Percentiles rank a stretch among this genome's conserved stretches.
phyloP scores from a whole-genome alignment of 805 yeast species.

The Lipomyces yamadae region DNA sequence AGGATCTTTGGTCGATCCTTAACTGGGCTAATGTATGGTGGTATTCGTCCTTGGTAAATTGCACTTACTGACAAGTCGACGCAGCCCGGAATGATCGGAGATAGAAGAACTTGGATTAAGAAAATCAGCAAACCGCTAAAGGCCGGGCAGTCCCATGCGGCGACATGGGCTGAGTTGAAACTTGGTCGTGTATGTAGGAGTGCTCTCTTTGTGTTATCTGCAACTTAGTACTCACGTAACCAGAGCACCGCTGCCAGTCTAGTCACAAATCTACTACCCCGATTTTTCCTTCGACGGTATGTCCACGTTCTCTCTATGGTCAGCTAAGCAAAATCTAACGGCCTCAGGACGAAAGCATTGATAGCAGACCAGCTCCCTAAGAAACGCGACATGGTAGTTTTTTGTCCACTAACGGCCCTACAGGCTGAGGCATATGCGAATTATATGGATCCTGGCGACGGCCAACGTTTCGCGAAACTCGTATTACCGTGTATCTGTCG shows the following conservation, averaged over 20 bases:
- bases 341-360: conserved; percentile 26
- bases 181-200: conserved; percentile 15
- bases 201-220: background rate
- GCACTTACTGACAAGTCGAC: background rate
- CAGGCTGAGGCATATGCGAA: conserved; percentile 32
- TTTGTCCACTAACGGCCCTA: conserved; percentile 24
- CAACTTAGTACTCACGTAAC: conserved; percentile 2
- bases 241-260: conserved; percentile 8
- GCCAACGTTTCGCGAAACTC: background rate
- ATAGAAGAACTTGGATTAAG: conserved; percentile 15
- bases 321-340: background rate
- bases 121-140: conserved; percentile 23
- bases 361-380: conserved; percentile 35
- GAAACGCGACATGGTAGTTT: conserved; percentile 31
- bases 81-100: conserved; percentile 26
- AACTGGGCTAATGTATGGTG: conserved; percentile 27
- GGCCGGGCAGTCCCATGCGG: conserved; percentile 31
- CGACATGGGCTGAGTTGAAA: conserved; percentile 20
- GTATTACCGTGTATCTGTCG: conserved; percentile 14
- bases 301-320: background rate
- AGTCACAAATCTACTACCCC: conserved; percentile 21
- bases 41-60: background rate
- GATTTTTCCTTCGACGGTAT: conserved; percentile 25
- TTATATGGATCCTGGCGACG: conserved; percentile 18
- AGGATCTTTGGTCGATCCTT: conserved; percentile 30